These are phyloP conservation scores for Hyphopichia homilentoma DNA, from an alignment of 805 yeast species.

Conservation along the genomic window DNA sequence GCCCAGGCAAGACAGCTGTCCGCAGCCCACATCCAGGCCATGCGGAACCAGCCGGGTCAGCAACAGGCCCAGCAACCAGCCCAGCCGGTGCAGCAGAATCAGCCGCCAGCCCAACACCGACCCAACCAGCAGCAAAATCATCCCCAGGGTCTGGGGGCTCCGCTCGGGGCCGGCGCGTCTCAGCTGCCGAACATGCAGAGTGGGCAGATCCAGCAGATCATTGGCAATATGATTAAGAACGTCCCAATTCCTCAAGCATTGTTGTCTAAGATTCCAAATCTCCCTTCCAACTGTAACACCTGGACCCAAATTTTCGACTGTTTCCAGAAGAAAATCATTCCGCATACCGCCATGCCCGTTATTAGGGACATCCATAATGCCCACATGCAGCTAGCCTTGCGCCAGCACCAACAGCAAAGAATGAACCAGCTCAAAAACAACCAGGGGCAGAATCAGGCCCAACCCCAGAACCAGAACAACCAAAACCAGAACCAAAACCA, in stretches of 20 bases:
- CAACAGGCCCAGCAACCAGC: constrained; percentile 6
- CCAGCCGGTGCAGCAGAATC: constrained; percentile 6
- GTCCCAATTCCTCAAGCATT: constrained; percentile 71
- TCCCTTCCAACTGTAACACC: constrained; percentile 75
- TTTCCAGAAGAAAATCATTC: constrained; percentile 53
- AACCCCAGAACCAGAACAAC: constrained; percentile 5
- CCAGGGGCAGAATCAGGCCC: constrained; percentile 8
- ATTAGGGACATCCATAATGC: constrained; percentile 66
- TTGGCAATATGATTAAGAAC: constrained; percentile 47
- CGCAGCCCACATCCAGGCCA: constrained; percentile 39
- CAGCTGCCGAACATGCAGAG: constrained; percentile 3
- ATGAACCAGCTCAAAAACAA: constrained; percentile 20
- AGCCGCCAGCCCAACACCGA: constrained; percentile 9
- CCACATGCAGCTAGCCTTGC: constrained; percentile 56
- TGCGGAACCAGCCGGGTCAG: constrained; percentile 12
- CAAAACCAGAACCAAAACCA: constrained; percentile 3
- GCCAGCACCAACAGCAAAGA: constrained; percentile 46
- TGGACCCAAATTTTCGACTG: constrained; percentile 77
- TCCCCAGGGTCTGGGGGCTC: constrained; percentile 4
- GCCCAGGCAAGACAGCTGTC: constrained; percentile 52
- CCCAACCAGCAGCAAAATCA: constrained; percentile 20
- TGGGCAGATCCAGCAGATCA: constrained; percentile 37
- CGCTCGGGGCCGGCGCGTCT: constrained; percentile 1
- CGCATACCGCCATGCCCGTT: constrained; percentile 53
- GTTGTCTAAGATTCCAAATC: constrained; percentile 62